These are phyloP conservation scores for Oidium heveae DNA, from an alignment of 2,329 filamentous ascomycete species.

Conservation along the genomic window DNA sequence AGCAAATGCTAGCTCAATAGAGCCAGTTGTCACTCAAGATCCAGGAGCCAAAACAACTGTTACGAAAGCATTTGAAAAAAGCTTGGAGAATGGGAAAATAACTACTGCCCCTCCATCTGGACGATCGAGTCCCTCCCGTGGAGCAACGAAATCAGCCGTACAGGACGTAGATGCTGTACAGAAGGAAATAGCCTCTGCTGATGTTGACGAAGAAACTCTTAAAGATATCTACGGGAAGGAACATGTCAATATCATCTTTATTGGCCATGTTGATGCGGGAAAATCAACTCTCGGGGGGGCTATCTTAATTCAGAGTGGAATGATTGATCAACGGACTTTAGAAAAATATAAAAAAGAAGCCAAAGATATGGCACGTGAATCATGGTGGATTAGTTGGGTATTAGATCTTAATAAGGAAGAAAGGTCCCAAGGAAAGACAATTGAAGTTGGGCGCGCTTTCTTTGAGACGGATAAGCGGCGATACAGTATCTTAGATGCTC, in stretches of 20 bases:
- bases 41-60: constrained; percentile 68
- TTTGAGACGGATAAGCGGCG: constrained; percentile 92
- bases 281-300: constrained; percentile 91
- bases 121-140: constrained; percentile 51
- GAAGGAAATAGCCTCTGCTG: constrained; percentile 33
- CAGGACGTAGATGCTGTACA: constrained; percentile 64
- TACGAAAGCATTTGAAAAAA: constrained; percentile 67
- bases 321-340: constrained; percentile 97
- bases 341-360: constrained; percentile 96
- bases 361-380: constrained; percentile 87
- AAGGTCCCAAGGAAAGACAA: constrained; percentile 86
- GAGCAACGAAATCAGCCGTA: constrained; percentile 23
- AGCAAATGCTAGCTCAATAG: constrained; percentile 19
- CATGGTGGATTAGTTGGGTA: constrained; percentile 97
- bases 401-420: constrained; percentile 95
- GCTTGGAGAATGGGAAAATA: constrained; percentile 40
- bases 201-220: constrained; percentile 63
- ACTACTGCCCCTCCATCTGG: constrained; percentile 68
- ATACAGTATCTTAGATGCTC: constrained; percentile 91
- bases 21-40: constrained; percentile 20
- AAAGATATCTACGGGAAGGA: constrained; percentile 94
- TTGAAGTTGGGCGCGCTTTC: constrained; percentile 85
- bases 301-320: constrained; percentile 80
- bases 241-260: constrained; percentile 84
- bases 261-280: constrained; percentile 93